These are phyloP conservation scores for Davidsoniella virescens DNA, from an alignment of 2,329 filamentous ascomycete species.

Conservation along the genomic window DNA sequence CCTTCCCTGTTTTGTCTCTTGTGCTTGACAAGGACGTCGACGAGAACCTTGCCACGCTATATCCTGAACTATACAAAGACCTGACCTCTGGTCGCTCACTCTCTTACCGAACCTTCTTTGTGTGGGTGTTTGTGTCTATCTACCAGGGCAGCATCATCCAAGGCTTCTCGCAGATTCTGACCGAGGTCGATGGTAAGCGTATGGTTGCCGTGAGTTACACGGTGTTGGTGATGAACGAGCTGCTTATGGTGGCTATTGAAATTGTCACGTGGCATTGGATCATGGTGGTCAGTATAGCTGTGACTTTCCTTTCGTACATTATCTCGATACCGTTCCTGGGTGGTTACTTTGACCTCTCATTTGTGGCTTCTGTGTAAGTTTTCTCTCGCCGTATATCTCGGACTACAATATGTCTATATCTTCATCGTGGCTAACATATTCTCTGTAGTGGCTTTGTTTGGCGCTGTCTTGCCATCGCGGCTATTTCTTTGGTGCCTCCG, in stretches of 20 bases:
- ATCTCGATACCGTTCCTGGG: slow-evolving; percentile 74
- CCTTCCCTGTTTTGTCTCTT: slow-evolving; percentile 78
- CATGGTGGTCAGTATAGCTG: slow-evolving; percentile 74
- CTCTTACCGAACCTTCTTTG: slow-evolving; percentile 86
- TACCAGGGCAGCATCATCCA: slow-evolving; percentile 95
- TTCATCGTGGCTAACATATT: neutral
- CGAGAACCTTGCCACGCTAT: slow-evolving; percentile 81
- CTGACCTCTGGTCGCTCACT: slow-evolving; percentile 77
- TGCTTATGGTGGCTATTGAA: slow-evolving; percentile 93
- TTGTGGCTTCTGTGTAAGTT: slow-evolving; percentile 52
- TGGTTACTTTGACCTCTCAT: slow-evolving; percentile 75
- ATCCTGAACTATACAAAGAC: slow-evolving; percentile 95
- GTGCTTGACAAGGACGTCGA: slow-evolving; percentile 93
- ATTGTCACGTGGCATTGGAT: slow-evolving; percentile 93
- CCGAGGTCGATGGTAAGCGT: slow-evolving; percentile 52
- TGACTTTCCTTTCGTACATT: slow-evolving; percentile 66
- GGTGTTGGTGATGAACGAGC: slow-evolving; percentile 79
- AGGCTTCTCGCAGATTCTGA: slow-evolving; percentile 77
- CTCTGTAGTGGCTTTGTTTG: slow-evolving; percentile 60
- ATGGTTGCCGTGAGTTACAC: slow-evolving; percentile 92
- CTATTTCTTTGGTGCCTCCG: slow-evolving; percentile 69
- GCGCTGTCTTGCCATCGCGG: slow-evolving; percentile 66
- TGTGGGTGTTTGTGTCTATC: slow-evolving; percentile 87
- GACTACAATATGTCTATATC: neutral
- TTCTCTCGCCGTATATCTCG: neutral